phyloP scores from a whole-genome alignment of 495 filamentous ascomycete species.

The Thermochaetoides thermophila region DNA sequence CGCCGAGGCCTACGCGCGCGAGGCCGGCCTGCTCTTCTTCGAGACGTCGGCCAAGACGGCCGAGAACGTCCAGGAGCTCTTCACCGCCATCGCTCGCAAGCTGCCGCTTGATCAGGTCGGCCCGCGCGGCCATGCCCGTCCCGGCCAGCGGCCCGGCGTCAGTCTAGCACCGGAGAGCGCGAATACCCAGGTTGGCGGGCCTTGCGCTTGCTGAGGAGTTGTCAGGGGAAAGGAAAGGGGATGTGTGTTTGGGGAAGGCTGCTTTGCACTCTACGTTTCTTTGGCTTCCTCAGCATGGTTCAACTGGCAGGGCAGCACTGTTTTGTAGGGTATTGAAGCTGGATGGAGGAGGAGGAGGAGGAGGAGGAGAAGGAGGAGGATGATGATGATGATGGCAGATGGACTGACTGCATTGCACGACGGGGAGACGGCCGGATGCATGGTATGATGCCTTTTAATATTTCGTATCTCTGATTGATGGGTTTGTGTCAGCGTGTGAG shows the following conservation, averaged over 20 bases:
- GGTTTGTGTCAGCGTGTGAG: slow-evolving; percentile 9
- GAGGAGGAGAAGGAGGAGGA: neutral
- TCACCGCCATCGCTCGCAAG: slow-evolving; percentile 97
- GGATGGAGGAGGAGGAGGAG: neutral
- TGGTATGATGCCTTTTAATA: slow-evolving; percentile 19
- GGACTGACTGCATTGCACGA: too few relatives aligned
- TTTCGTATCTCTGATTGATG: slow-evolving; percentile 14
- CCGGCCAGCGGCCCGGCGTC: slow-evolving; percentile 63
- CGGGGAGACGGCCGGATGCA: slow-evolving; percentile 17
- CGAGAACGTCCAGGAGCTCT: slow-evolving; percentile 87
- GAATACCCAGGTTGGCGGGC: slow-evolving; percentile 55
- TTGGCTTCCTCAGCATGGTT: too few relatives aligned
- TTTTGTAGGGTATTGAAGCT: neutral
- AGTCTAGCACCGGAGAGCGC: slow-evolving; percentile 64
- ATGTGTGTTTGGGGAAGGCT: neutral
- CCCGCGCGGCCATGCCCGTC: slow-evolving; percentile 63
- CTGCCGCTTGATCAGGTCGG: slow-evolving; percentile 89
- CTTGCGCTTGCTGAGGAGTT: slow-evolving; percentile 53
- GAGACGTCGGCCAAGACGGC: slow-evolving; percentile 95
- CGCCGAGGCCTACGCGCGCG: slow-evolving; percentile 85
- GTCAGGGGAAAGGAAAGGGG: neutral
- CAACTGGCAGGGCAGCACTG: too few relatives aligned
- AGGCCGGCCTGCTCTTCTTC: slow-evolving; percentile 89
- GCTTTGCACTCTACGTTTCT: too few relatives aligned
- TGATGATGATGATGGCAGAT: too few relatives aligned